These are phyloP conservation scores for Garcia nutans DNA, from an alignment of 345 rosid species.

Conservation along the genomic window DNA sequence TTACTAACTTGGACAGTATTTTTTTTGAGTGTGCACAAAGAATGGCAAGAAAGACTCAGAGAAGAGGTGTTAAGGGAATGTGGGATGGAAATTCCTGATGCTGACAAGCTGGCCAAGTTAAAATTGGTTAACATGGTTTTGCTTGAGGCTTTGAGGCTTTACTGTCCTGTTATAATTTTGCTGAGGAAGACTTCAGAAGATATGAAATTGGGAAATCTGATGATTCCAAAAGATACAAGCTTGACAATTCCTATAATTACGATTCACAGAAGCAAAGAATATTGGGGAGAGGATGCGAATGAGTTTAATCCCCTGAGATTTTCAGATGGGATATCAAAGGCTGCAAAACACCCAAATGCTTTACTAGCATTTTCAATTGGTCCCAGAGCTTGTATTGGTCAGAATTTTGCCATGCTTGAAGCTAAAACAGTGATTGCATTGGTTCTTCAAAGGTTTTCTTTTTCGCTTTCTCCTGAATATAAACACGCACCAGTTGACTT, in stretches of 20 bases:
- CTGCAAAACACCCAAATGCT: conserved; percentile 48
- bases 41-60: conserved; percentile 63
- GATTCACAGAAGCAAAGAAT: conserved; percentile 42
- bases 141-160: conserved; percentile 63
- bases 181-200: conserved; percentile 40
- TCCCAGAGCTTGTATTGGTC: conserved; percentile 68
- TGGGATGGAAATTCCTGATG: conserved; percentile 37
- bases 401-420: too few relatives aligned
- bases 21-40: conserved; percentile 45
- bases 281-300: conserved; percentile 63
- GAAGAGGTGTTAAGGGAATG: conserved; percentile 48
- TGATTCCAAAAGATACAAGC: conserved; percentile 45
- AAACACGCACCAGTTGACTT: too few relatives aligned
- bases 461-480: too few relatives aligned
- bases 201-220: conserved; percentile 43
- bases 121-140: conserved; percentile 61
- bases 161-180: conserved; percentile 39
- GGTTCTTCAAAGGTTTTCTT: too few relatives aligned
- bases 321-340: conserved; percentile 39
- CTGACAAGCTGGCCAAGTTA: conserved; percentile 41
- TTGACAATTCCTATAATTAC: conserved; percentile 28
- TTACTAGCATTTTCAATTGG: conserved; percentile 51
- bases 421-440: too few relatives aligned
- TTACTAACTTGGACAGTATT: conserved; percentile 56
- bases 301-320: conserved; percentile 59